Conservation (phyloP, 2,329 filamentous ascomycete genomes). For the Simplicillium sp. region DNA sequence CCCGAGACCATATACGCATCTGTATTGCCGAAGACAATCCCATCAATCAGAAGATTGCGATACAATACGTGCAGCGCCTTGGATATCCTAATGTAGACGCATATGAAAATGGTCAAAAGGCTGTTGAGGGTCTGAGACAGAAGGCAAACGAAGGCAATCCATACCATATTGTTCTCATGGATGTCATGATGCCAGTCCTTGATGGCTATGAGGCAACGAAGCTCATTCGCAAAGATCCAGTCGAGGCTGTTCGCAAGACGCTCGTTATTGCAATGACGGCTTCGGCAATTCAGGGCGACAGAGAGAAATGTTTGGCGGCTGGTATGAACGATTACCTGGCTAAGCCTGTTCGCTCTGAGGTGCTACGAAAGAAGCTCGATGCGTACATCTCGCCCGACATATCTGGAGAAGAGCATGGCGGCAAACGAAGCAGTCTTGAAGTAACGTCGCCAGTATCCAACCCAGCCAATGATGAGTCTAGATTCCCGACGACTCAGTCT, state of each 20-base stretch:
- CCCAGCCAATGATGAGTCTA: conserved; percentile 4
- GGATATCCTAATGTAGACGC: conserved; percentile 76
- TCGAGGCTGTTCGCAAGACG: conserved; percentile 68
- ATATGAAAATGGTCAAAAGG: conserved; percentile 81
- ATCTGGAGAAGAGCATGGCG: conserved; percentile 7
- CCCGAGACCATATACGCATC: conserved; percentile 70
- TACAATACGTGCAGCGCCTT: conserved; percentile 79
- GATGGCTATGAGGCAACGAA: conserved; percentile 90
- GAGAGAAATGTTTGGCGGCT: conserved; percentile 89
- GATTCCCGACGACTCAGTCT: conserved; percentile 6
- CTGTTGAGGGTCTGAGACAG: conserved; percentile 72
- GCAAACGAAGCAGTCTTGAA: background rate
- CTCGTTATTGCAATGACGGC: conserved; percentile 98
- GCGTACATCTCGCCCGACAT: conserved; percentile 32
- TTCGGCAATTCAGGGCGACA: conserved; percentile 84
- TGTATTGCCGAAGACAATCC: conserved; percentile 94
- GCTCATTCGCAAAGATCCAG: conserved; percentile 65
- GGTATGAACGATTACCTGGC: conserved; percentile 98
- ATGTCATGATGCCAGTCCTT: conserved; percentile 90
- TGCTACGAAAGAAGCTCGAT: conserved; percentile 74
- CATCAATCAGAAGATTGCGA: conserved; percentile 90
- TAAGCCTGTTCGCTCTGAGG: conserved; percentile 84
- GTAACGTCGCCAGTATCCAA: conserved; percentile 1
- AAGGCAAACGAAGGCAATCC: conserved; percentile 63
- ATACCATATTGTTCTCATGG: conserved; percentile 90